Base-by-base conservation (phyloP, 768 basidiomycete genomes). In the Pisolithus albus region DNA sequence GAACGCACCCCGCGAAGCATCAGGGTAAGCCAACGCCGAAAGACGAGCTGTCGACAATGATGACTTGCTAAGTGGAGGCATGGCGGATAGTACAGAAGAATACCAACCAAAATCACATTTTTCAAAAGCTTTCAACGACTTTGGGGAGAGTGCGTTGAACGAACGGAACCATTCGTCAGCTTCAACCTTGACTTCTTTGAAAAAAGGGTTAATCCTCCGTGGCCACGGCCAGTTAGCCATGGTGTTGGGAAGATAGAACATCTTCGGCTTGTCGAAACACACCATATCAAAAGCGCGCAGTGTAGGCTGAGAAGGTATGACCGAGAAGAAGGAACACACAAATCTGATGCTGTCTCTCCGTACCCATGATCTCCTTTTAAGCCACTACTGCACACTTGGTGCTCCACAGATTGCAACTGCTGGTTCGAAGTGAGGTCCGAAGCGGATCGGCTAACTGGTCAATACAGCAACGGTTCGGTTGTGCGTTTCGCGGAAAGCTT, bases 201-300 rank as follows among this genome's bases (percentile, higher is more conserved):
- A 76, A 53, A 69, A 55, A 0, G 70, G 65, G 52, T 75, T 77
- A 40, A 77, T 54, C 28, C 44, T 50, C 5, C 76, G 70, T 6
- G 57, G 59, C 74, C 72, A 77, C 2, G 75, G 75, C 77, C 77
- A 79, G 13, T 59, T 59, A 13, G 53, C 53, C 39, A 79, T 62
- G 8, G 69, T 71, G 19, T 73, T 65, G 6, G 76, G 75, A 37
- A 77, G 62, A 46, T 57, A 56, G 8, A 56, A 40, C 32, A 34
- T 34, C 13, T 23, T 28, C n/a, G 43, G 43, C 9, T 26, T 45
- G 26, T 45, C 15, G 9, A 19, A 45, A 15, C n/a, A n/a, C 11
- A 9, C 9, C 43, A 45, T 45, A 2, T 45, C 26, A 16, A 30
- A 7, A n/a, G 18, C 5, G n/a, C 30, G 13, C 26, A 16, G 13